Percentiles rank a stretch among this genome's conserved stretches.
Conservation (phyloP, 352 stramenopile species). For the Pythium biforme region DNA sequence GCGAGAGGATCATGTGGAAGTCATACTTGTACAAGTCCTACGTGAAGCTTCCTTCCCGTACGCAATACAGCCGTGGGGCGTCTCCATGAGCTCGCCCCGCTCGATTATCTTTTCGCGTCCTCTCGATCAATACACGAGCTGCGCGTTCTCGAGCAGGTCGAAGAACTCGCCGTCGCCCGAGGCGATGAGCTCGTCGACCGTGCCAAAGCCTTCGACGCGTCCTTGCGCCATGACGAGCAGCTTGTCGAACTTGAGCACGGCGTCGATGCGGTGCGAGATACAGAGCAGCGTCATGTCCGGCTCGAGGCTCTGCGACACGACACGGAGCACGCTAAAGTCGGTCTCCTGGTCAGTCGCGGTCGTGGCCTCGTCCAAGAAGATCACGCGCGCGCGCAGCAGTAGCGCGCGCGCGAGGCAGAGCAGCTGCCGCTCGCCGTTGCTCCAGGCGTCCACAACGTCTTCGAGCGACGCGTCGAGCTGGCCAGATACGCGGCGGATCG, state of each 20-base stretch:
- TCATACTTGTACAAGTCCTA: no score
- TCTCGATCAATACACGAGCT: slow-evolving; percentile 25
- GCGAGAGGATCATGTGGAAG: no score
- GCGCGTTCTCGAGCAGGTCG: slow-evolving; percentile 29
- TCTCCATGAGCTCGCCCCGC: no score
- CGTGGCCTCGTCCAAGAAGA: slow-evolving; percentile 96
- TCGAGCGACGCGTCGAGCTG: slow-evolving; percentile 34
- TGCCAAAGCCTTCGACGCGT: slow-evolving; percentile 39
- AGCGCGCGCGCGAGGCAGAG: slow-evolving; percentile 92
- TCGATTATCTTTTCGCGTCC: background rate
- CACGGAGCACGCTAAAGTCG: slow-evolving; percentile 66
- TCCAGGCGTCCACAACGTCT: slow-evolving; percentile 90
- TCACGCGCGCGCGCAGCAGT: slow-evolving; percentile 78
- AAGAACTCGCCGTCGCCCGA: slow-evolving; percentile 29
- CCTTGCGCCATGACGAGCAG: slow-evolving; percentile 90
- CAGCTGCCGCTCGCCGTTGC: slow-evolving; percentile 92
- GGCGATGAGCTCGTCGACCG: slow-evolving; percentile 21
- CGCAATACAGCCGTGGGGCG: no score
- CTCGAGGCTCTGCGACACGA: slow-evolving; percentile 87
- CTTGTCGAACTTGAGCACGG: slow-evolving; percentile 91
- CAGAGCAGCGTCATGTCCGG: slow-evolving; percentile 88
- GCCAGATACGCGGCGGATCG: slow-evolving; percentile 27
- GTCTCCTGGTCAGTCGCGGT: slow-evolving; percentile 70
- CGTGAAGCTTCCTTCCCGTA: no score
- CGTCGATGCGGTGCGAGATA: slow-evolving; percentile 93